Evolutionary conservation across 2,329 filamentous ascomycete species (phyloP), one percentile per base, ranked within the genome.

Genomic region (Nigrospora osmanthi): DNA sequence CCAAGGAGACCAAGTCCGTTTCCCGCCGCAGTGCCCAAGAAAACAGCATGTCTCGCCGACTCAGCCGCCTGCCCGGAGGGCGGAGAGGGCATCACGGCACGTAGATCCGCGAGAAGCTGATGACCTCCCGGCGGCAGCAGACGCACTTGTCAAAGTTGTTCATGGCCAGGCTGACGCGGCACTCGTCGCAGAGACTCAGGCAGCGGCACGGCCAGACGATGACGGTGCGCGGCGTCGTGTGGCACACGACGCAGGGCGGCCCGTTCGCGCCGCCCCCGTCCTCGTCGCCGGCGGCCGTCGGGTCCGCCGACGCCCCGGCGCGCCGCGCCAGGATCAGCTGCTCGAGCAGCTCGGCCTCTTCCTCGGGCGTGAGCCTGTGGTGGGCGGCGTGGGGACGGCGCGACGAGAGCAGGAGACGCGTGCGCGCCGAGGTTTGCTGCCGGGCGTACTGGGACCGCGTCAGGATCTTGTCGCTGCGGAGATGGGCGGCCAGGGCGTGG

Each of bases 71-170:
- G 23, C 23, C 23, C 23, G 6, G 23, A 7, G 23, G 23, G 5
- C 23, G 23, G 10, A n/a, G n/a, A n/a, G n/a, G n/a, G n/a, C n/a
- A 28, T 64, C 56, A 85, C 41, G 93, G 93, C 35, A 97, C 89
- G 71, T 87, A 98, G 48, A 98, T 81, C 54, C 89, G 80, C 53
- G 88, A 90, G 64, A 95, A 97, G 44, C 90, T 93, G 45, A 81
- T 80, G 30, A 97, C 89, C 55, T 93, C 86, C 46, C 88, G 80
- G 42, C 93, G 78, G 63, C 93, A 97, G 58, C 91, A 97, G 35
- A 97, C 90, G 61, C 93, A 98, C 60, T 88, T 94, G 52, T 90
- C 88, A 62, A 95, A 97, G 62, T 97, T 97, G 62, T 96, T 94
- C 81, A 95, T 90, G 4, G 93, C 93, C 50, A 97, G 73, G 37